phyloP scores from a whole-genome alignment of 371 early-diverging fungal species.

The Mortierella sp. region DNA sequence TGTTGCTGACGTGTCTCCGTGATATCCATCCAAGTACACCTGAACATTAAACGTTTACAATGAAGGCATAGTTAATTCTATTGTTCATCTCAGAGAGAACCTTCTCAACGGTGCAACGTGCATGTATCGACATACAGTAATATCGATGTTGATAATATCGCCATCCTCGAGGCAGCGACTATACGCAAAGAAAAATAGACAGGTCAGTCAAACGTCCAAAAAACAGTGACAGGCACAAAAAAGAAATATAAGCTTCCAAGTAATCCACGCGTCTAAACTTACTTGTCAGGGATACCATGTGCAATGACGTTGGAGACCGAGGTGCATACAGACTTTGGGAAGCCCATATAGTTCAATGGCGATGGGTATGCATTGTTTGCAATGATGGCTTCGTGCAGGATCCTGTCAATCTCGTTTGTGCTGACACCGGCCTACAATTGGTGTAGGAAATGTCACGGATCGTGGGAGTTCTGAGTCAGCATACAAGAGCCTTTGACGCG shows the following conservation, averaged over 20 bases:
- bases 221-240: neutral
- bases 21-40: slow-evolving; percentile 82
- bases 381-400: slow-evolving; percentile 80
- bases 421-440: slow-evolving; percentile 71
- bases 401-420: slow-evolving; percentile 81
- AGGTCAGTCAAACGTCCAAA: neutral
- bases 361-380: slow-evolving; percentile 86
- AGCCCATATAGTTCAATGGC: slow-evolving; percentile 87
- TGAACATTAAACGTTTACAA: slow-evolving; percentile 17
- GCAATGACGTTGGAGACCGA: slow-evolving; percentile 92
- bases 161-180: slow-evolving; percentile 81
- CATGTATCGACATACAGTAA: slow-evolving; percentile 64
- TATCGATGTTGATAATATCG: slow-evolving; percentile 92
- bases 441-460: no score
- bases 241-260: neutral
- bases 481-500: no score
- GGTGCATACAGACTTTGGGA: slow-evolving; percentile 88
- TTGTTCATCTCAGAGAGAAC: no score
- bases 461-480: no score
- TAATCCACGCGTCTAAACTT: slow-evolving; percentile 9
- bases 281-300: slow-evolving; percentile 93
- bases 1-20: slow-evolving; percentile 90
- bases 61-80: no score
- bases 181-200: neutral
- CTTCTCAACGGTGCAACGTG: neutral